Conservation (phyloP, 495 filamentous ascomycete species). For the Penicillium cinerascens region DNA sequence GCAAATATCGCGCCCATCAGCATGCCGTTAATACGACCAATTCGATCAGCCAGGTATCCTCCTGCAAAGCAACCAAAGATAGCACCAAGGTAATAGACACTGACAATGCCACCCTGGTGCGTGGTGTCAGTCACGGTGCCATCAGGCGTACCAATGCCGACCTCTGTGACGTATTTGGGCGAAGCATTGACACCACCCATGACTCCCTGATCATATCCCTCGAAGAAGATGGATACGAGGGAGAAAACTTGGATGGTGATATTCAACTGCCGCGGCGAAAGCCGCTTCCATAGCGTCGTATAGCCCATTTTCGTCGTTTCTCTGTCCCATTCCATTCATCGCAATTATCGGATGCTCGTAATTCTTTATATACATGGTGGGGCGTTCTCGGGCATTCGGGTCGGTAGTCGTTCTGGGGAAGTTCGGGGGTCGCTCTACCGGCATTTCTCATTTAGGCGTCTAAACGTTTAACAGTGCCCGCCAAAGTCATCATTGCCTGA, state of each 20-base stretch:
- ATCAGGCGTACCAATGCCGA: constrained; percentile 35
- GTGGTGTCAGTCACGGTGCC: constrained; percentile 37
- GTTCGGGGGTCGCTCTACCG: not conserved
- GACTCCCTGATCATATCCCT: constrained; percentile 54
- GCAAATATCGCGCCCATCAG: constrained; percentile 51
- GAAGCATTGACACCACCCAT: constrained; percentile 50
- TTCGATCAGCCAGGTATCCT: constrained; percentile 50
- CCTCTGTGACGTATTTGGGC: constrained; percentile 34
- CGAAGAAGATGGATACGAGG: constrained; percentile 51
- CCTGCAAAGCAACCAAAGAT: constrained; percentile 52
- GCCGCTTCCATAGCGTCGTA: constrained; percentile 40
- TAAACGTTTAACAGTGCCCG: constrained; percentile 16
- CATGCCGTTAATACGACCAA: constrained; percentile 55
- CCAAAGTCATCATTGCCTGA: constrained; percentile 10
- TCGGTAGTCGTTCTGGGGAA: not conserved
- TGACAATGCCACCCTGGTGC: constrained; percentile 48
- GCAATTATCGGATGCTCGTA: not conserved
- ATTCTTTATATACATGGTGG: not conserved
- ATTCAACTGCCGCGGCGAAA: constrained; percentile 41
- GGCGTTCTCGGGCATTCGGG: not conserved
- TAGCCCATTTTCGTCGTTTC: constrained; percentile 27
- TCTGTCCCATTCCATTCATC: not conserved
- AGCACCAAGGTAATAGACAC: constrained; percentile 53
- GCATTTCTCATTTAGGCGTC: constrained; percentile 8
- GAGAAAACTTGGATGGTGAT: constrained; percentile 45